A percentile compares a stretch with the other conserved stretches of the same genome.
phyloP scores from a whole-genome alignment of 805 yeast species.

The Helenozyma rhizophorensis region DNA sequence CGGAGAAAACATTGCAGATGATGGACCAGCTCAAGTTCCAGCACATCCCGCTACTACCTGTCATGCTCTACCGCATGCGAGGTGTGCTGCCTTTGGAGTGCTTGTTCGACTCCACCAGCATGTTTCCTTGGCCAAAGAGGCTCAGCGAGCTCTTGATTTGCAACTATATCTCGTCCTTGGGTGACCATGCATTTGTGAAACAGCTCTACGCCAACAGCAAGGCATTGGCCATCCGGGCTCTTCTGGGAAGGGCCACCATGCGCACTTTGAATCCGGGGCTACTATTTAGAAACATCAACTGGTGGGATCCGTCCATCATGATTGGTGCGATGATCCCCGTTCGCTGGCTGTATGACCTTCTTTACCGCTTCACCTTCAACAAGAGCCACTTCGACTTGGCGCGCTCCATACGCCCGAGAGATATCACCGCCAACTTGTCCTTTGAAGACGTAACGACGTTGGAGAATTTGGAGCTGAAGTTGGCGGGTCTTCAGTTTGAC shows the following conservation, averaged over 20 bases:
- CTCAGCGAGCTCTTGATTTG: slow-evolving; percentile 31
- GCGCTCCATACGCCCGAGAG: slow-evolving; percentile 26
- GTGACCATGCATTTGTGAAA: slow-evolving; percentile 28
- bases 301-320: slow-evolving; percentile 28
- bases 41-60: slow-evolving; percentile 35
- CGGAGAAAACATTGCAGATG: slow-evolving; percentile 1
- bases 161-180: slow-evolving; percentile 35
- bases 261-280: background rate
- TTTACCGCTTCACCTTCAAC: slow-evolving; percentile 31
- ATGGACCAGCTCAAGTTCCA: slow-evolving; percentile 35
- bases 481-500: slow-evolving; percentile 8
- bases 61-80: slow-evolving; percentile 36
- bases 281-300: slow-evolving; percentile 21
- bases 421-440: slow-evolving; percentile 25
- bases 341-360: slow-evolving; percentile 34
- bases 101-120: slow-evolving; percentile 12
- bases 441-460: slow-evolving; percentile 12
- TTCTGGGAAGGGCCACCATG: background rate
- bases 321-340: slow-evolving; percentile 31
- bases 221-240: background rate
- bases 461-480: slow-evolving; percentile 9
- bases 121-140: slow-evolving; percentile 16
- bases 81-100: slow-evolving; percentile 27
- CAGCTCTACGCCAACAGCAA: slow-evolving; percentile 12
- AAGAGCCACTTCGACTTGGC: slow-evolving; percentile 27